Conservation (phyloP, 2,329 filamentous ascomycete species). For the Pseudogymnoascus sp. region DNA sequence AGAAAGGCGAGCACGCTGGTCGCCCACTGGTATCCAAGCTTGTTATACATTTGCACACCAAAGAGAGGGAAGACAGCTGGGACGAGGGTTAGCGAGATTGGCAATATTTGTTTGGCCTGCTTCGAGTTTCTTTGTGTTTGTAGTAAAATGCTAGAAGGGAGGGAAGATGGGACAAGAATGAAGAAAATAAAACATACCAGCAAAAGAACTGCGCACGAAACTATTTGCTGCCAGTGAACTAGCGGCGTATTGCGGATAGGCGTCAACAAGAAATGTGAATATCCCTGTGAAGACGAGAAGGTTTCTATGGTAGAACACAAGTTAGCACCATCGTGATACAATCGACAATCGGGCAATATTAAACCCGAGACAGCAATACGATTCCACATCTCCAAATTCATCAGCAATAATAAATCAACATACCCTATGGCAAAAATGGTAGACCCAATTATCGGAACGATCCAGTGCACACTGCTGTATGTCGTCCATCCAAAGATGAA, state of each 20-base stretch:
- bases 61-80: constrained; percentile 68
- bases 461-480: constrained; percentile 66
- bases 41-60: constrained; percentile 63
- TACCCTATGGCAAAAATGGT: constrained; percentile 63
- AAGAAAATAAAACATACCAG: constrained; percentile 37
- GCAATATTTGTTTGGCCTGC: not conserved
- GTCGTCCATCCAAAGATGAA: constrained; percentile 89
- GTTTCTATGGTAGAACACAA: constrained; percentile 40
- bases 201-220: constrained; percentile 70
- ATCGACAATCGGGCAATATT: not conserved
- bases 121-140: not conserved
- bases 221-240: constrained; percentile 77
- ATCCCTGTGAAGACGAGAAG: constrained; percentile 75
- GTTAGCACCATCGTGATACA: not conserved
- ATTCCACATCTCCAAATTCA: not conserved
- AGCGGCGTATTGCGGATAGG: constrained; percentile 68
- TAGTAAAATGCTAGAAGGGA: not conserved
- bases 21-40: constrained; percentile 63
- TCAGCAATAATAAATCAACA: constrained; percentile 28
- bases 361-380: constrained; percentile 4
- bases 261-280: constrained; percentile 75
- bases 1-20: constrained; percentile 54
- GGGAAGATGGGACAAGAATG: constrained; percentile 9
- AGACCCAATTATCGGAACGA: constrained; percentile 66
- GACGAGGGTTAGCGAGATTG: not conserved